These are phyloP conservation scores for Puccinia triticina DNA, from an alignment of 1,284 basidiomycete species.

Conservation along the genomic window DNA sequence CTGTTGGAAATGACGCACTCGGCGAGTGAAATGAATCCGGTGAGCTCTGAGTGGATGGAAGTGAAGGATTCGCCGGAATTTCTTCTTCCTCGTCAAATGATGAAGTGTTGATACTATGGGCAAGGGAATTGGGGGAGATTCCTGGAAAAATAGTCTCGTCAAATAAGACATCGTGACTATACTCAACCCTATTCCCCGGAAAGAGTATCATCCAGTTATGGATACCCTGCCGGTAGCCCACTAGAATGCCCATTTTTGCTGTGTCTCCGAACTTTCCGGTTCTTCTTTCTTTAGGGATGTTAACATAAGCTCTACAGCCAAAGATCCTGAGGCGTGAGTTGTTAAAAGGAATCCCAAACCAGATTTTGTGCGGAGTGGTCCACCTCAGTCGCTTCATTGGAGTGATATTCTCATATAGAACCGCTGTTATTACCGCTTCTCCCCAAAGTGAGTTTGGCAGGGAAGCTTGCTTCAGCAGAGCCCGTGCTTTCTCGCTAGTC, in stretches of 20 bases:
- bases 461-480: slow-evolving; percentile 5
- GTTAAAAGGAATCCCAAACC: not conserved
- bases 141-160: not conserved
- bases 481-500: not conserved
- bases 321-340: not conserved
- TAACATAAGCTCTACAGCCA: slow-evolving; percentile 8
- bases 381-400: slow-evolving; percentile 35
- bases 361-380: not conserved
- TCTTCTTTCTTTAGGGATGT: not conserved
- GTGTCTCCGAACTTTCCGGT: slow-evolving; percentile 9
- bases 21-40: no score
- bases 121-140: no score
- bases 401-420: no score
- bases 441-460: slow-evolving; percentile 56
- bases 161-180: slow-evolving; percentile 3
- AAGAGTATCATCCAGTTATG: slow-evolving; percentile 1
- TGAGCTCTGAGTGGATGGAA: no score
- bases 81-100: no score
- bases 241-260: not conserved
- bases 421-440: slow-evolving; percentile 58
- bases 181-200: not conserved
- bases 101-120: no score
- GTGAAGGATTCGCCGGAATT: no score
- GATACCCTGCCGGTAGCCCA: not conserved
- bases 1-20: no score